Base-by-base conservation (phyloP, 768 basidiomycete species). In the Psilocybe sp. region DNA sequence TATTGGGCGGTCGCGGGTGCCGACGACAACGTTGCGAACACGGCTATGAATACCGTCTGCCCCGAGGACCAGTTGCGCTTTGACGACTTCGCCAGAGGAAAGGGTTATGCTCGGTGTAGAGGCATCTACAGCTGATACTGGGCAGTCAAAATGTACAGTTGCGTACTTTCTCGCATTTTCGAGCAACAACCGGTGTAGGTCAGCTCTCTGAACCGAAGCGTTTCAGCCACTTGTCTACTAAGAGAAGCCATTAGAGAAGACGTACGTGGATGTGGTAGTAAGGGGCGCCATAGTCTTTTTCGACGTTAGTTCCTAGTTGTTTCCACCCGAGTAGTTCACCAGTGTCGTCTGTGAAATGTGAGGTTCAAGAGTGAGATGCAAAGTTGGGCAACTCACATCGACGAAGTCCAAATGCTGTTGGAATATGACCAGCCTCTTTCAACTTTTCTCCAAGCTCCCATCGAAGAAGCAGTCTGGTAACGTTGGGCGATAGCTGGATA, bases 361-460 rank as follows among this genome's bases (percentile, higher is more conserved):
- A 28, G 23, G 23, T 28, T 28, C 23, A 18, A 12, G n/a, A 31
- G 44, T 13, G 13, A 16, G 34, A 35, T 20, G 11, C 15, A 12
- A 36, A 28, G 6, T 5, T 18, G 16, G 19, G 12, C 12, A 60
- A 28, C 64, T 28, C 51, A 73, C 77, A 81, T 63, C 76, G 63
- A 31, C 73, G 68, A 48, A 80, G 62, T 0, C 68, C 64, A 34
- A 79, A 57, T 1, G 67, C 68, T 6, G 65, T 60, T 0, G 78
- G 78, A 33, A 68, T 58, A 31, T 79, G 73, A 0, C 64, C 64
- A 5, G 71, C 38, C 44, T 68, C 56, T 14, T 69, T 62, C 13
- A 81, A 60, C 31, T 69, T 65, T 2, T 75, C 65, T 0, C 65
- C 71, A 5, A 80, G 65, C 6, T 80, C 79, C 78, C 80, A 81